Evolutionary conservation across 495 filamentous ascomycete species (phyloP), one percentile per base, ranked within the genome.

Genomic region (Neurospora pannonica): DNA sequence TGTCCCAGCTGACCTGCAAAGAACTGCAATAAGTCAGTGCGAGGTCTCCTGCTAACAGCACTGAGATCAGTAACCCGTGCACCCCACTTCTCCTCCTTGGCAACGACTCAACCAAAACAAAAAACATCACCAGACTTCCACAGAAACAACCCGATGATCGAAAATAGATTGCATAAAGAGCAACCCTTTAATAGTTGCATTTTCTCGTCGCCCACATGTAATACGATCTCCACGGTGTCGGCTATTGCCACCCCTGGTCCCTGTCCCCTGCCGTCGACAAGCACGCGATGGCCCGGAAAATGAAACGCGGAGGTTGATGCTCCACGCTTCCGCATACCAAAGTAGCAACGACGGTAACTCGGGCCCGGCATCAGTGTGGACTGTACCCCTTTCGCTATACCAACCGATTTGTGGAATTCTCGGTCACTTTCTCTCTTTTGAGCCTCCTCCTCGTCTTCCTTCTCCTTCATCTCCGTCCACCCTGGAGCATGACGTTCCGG

Each of bases 261-360:
- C 7, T 62, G 54, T 62, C 24, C 54, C 54, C 54, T 62, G 54
- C 54, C 28, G 13, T 34, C 28, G 28, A 34, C 54, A 62, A 62
- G 54, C 13, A 62, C 54, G 54, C 54, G 28, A 62, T 34, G 54
- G 13, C 28, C 54, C 28, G 7, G 28, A 62, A 62, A 34, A 28
- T 62, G 69, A 71, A 71, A 37, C 36, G 62, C 79, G 79, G 79
- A 81, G 73, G 77, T 34, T 71, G 37, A 80, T 48, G 71, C 39
- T 79, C 78, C 78, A 80, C 60, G 54, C 37, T 21, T 2, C 42
- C 54, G 19, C 38, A 75, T 60, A 42, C 73, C 39, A 72, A 71
- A 71, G 76, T 74, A 72, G 75, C 74, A 78, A 76, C 70, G 42
- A 28, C 78, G 77, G 79, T 70, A 76, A 69, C 46, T 73, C 73